Evolutionary conservation across 2,329 filamentous ascomycete species (phyloP).

Genomic region (Tolypocladium album): DNA sequence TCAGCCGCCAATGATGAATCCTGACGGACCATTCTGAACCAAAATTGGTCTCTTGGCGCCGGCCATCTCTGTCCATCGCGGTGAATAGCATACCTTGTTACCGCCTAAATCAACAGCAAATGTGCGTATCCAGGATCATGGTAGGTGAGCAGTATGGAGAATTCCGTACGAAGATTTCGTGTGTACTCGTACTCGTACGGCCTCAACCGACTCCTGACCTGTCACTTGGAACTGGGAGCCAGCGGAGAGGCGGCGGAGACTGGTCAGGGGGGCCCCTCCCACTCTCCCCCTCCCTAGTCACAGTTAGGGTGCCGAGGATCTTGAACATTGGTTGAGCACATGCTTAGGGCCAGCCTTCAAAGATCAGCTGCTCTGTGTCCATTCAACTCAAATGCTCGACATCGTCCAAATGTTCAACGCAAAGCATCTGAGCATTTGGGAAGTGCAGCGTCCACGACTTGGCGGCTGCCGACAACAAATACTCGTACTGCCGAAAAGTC

Average conservation of each 20-base stretch:
- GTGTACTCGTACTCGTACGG: neutral
- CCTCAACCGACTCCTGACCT: neutral
- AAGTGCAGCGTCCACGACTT: neutral
- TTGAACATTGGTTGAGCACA: neutral
- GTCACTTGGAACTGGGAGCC: neutral
- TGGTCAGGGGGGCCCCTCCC: neutral
- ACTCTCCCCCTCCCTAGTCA: neutral
- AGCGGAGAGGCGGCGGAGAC: neutral
- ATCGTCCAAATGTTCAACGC: neutral
- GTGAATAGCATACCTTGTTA: neutral
- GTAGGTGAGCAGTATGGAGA: neutral
- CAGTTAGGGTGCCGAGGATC: neutral
- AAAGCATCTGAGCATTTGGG: no score
- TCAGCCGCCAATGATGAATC: neutral
- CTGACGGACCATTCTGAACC: neutral
- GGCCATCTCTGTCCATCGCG: neutral
- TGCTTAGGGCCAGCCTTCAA: neutral
- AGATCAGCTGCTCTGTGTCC: neutral
- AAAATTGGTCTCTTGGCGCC: neutral
- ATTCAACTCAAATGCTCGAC: no score
- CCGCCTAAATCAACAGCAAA: neutral
- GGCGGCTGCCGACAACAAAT: neutral
- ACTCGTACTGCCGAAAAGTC: no score
- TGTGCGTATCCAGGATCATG: neutral
- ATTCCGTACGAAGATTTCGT: neutral